phyloP scores from a whole-genome alignment of 1,284 basidiomycete genomes.

The Malassezia equina region DNA sequence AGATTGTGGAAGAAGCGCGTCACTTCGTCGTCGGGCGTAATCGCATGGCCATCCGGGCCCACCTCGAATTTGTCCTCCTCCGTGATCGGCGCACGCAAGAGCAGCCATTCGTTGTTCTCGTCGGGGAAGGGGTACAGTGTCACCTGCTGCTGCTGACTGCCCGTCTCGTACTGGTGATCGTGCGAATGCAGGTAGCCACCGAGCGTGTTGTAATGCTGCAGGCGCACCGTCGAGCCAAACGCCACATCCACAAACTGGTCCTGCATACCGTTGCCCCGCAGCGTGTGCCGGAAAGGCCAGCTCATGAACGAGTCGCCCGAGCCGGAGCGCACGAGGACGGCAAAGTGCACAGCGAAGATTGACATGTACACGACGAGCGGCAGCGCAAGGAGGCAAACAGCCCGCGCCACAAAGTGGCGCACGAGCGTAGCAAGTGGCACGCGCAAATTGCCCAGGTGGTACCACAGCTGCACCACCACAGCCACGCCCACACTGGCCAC shows the following conservation, averaged over 20 bases:
- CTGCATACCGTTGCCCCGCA: constrained; percentile 77
- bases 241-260: constrained; percentile 83
- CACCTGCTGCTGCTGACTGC: constrained; percentile 76
- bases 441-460: constrained; percentile 73
- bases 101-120: constrained; percentile 77
- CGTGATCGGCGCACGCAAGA: constrained; percentile 54
- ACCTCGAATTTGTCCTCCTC: constrained; percentile 53
- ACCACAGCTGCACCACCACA: constrained; percentile 80
- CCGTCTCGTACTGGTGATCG: constrained; percentile 68
- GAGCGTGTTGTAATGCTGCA: constrained; percentile 89
- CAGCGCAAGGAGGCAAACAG: constrained; percentile 73
- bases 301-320: constrained; percentile 99
- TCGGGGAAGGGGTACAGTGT: constrained; percentile 94
- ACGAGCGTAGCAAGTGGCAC: constrained; percentile 66
- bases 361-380: constrained; percentile 82
- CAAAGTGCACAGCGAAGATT: constrained; percentile 91
- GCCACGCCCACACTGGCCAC: constrained; percentile 82
- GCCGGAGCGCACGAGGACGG: constrained; percentile 74
- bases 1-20: constrained; percentile 49
- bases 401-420: constrained; percentile 76
- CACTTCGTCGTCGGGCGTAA: constrained; percentile 28
- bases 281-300: constrained; percentile 91
- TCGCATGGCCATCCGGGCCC: constrained; percentile 35
- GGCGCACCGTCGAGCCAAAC: constrained; percentile 68
- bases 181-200: constrained; percentile 97